A percentile compares a stretch with the other conserved stretches of the same genome.
Conservation (phyloP, 371 early-diverging fungal genomes). For the Vairimorpha ceranae region DNA sequence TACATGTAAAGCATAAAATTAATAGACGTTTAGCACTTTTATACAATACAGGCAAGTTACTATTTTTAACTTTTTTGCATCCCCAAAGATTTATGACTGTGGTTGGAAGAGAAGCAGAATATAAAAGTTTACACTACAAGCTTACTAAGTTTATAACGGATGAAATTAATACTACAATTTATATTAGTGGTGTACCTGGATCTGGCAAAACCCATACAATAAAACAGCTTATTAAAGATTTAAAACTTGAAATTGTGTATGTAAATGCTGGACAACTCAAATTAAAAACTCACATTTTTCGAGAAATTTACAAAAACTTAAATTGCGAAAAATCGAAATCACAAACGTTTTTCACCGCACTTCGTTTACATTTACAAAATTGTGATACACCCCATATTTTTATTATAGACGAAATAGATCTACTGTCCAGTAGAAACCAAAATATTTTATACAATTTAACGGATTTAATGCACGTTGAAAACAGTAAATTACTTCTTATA, state of each 20-base stretch:
- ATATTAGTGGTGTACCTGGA: constrained; percentile 63
- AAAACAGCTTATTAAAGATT: constrained; percentile 28
- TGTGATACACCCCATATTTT: constrained; percentile 63
- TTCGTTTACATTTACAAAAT: constrained; percentile 33
- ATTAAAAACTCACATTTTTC: constrained; percentile 40
- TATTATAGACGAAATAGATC: constrained; percentile 89
- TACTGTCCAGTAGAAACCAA: constrained; percentile 80
- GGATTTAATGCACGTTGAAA: constrained; percentile 75
- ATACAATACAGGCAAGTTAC: too few species aligned
- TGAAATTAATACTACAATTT: constrained; percentile 45
- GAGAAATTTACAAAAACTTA: constrained; percentile 30
- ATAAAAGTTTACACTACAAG: constrained; percentile 36
- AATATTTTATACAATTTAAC: constrained; percentile 89
- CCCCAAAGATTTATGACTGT: constrained; percentile 35
- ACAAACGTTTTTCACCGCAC: neutral
- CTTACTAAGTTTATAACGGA: constrained; percentile 45
- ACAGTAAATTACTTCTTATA: constrained; percentile 75
- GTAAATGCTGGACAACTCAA: constrained; percentile 34
- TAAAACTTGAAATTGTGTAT: constrained; percentile 27
- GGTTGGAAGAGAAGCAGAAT: constrained; percentile 58
- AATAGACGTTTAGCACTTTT: too few species aligned
- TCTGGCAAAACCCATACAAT: constrained; percentile 62
- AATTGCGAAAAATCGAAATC: neutral
- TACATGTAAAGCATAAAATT: too few species aligned
- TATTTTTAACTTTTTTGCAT: too few species aligned